These are phyloP conservation scores for Magnaporthiopsis rhizophila DNA, from an alignment of 2,329 filamentous ascomycete species.

Conservation along the genomic window DNA sequence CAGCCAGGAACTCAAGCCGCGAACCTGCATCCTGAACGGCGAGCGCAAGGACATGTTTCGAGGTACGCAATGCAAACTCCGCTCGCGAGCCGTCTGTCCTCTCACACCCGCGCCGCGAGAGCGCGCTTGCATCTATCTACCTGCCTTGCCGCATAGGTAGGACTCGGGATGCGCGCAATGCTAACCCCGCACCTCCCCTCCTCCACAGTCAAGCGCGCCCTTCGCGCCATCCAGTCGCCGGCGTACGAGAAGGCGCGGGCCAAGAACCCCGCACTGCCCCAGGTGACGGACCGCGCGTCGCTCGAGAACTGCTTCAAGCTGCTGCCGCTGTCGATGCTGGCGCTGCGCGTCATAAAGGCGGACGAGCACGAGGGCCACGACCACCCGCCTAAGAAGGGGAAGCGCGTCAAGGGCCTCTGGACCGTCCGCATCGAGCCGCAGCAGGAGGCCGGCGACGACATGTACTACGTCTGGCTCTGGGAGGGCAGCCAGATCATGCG, in stretches of 20 bases:
- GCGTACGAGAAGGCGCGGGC: slow-evolving; percentile 83
- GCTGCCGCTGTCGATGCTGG: slow-evolving; percentile 87
- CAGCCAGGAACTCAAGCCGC: slow-evolving; percentile 74
- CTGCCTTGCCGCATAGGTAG: background rate
- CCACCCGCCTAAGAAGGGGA: slow-evolving; percentile 63
- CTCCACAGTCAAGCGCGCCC: slow-evolving; percentile 78
- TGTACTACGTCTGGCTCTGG: slow-evolving; percentile 96
- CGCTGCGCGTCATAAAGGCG: slow-evolving; percentile 77
- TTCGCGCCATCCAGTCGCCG: slow-evolving; percentile 80
- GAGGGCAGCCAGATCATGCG: slow-evolving; percentile 91
- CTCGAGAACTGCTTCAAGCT: slow-evolving; percentile 94
- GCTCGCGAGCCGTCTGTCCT: background rate
- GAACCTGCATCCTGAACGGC: slow-evolving; percentile 89
- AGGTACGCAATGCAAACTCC: slow-evolving; percentile 42
- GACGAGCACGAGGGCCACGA: slow-evolving; percentile 71
- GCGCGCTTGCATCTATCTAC: background rate
- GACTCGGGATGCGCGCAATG: background rate
- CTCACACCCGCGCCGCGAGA: background rate
- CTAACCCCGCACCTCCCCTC: background rate
- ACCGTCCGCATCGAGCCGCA: slow-evolving; percentile 93
- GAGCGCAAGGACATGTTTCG: slow-evolving; percentile 98
- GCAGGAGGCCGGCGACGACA: slow-evolving; percentile 76
- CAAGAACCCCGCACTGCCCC: slow-evolving; percentile 83
- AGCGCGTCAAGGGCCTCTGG: slow-evolving; percentile 93
- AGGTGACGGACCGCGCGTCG: slow-evolving; percentile 77